Evolutionary conservation across 2,329 filamentous ascomycete genomes (phyloP).

Genomic region (Colletotrichum filicis): DNA sequence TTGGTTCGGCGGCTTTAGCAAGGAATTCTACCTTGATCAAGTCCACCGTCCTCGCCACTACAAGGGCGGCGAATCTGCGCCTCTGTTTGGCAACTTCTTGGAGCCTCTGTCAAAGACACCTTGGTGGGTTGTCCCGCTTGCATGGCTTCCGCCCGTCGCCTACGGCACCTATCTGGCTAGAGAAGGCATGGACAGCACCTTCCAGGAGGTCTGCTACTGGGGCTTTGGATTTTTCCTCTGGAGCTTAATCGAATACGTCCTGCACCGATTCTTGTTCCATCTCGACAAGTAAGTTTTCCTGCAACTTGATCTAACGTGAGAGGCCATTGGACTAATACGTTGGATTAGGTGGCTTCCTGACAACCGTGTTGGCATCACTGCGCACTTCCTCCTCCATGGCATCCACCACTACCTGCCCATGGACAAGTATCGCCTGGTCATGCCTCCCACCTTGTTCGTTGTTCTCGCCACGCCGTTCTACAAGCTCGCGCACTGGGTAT

Average conservation of each 20-base stretch:
- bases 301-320: neutral
- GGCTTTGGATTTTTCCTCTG: conserved; percentile 79
- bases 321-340: conserved; percentile 43
- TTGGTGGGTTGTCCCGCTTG: conserved; percentile 87
- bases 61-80: conserved; percentile 90
- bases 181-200: conserved; percentile 64
- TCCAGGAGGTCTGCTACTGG: conserved; percentile 71
- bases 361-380: conserved; percentile 85
- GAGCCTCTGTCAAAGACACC: conserved; percentile 95
- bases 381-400: conserved; percentile 94
- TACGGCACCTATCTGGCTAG: conserved; percentile 78
- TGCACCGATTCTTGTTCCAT: conserved; percentile 95
- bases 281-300: conserved; percentile 79
- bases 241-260: conserved; percentile 88
- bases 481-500: conserved; percentile 85
- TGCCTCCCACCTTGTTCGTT: conserved; percentile 92
- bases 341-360: conserved; percentile 81
- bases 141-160: conserved; percentile 85
- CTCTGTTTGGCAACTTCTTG: conserved; percentile 97
- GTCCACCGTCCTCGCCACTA: conserved; percentile 97
- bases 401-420: conserved; percentile 99
- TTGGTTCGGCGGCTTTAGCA: conserved; percentile 87
- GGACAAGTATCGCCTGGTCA: conserved; percentile 96
- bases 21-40: conserved; percentile 97
- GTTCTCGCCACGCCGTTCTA: conserved; percentile 90